Conservation (phyloP, 257 asterid genomes). For the Schizonepeta tenuifolia region DNA sequence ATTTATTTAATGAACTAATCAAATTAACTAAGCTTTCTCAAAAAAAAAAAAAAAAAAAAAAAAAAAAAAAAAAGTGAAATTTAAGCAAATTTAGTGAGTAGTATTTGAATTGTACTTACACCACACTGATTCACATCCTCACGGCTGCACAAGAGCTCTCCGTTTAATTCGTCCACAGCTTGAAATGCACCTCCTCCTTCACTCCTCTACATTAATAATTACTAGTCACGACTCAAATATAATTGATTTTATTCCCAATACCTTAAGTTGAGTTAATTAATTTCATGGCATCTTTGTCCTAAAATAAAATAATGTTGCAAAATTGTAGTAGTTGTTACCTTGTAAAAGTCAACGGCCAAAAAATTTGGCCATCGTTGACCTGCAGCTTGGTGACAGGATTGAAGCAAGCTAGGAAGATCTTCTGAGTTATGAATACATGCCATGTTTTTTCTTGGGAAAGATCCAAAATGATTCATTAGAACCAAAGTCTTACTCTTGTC, state of each 20-base stretch:
- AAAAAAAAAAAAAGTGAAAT: too few species aligned
- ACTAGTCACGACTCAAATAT: too few species aligned
- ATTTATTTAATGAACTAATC: too few species aligned
- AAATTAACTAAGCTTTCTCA: too few species aligned
- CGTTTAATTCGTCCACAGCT: slow-evolving; percentile 63
- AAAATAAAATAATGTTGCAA: neutral
- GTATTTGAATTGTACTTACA: slow-evolving; percentile 32
- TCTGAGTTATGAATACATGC: slow-evolving; percentile 65
- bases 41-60: too few species aligned
- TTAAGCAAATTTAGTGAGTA: too few species aligned
- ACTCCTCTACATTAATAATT: slow-evolving; percentile 51
- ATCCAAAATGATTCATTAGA: slow-evolving; percentile 59
- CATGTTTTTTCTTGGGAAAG: slow-evolving; percentile 45
- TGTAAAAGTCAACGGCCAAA: slow-evolving; percentile 75
- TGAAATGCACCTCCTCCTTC: slow-evolving; percentile 78
- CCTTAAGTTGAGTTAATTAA: too few species aligned
- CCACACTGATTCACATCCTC: slow-evolving; percentile 60
- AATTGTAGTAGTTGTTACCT: slow-evolving; percentile 34
- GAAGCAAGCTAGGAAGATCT: slow-evolving; percentile 50
- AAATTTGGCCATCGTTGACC: slow-evolving; percentile 80
- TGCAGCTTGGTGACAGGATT: slow-evolving; percentile 58
- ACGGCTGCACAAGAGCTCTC: slow-evolving; percentile 59
- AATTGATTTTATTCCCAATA: too few species aligned
- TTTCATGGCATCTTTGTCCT: too few species aligned
- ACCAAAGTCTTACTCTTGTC: slow-evolving; percentile 67